Evolutionary conservation across 352 stramenopile genomes (phyloP), one percentile per base, ranked within the genome.

Genomic region (Phytophthora idaei): DNA sequence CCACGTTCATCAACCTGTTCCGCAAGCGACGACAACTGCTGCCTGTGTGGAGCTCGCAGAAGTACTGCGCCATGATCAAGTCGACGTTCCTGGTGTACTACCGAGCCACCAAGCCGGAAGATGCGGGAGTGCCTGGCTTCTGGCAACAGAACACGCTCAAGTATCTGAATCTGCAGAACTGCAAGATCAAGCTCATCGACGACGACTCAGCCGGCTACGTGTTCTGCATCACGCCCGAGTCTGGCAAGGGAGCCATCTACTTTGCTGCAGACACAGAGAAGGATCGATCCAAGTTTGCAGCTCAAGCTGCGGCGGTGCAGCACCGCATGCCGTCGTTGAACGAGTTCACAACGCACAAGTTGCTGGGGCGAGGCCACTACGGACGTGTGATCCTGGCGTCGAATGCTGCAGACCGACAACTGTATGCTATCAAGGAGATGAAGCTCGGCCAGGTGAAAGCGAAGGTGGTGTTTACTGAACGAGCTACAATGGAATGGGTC

Each of bases 351-450:
- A 94, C 88, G 12, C 80, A 92, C 48, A 94, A 94, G 68, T 56
- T 94, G 48, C 77, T 96, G 15, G 88, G 88, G 32, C 89, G 90
- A 36, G 88, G 88, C 15, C 88, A 96, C 61, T 96, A 94, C 56
- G 88, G 88, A 5, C 85, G 88, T 49, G 88, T 96, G 57, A 89
- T 96, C 49, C 64, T 96, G 44, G 78, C 87, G 1, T 78, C 73
- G 0, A 52, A 53, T 15, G 45, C 42, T 28, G 57, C 44, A 3
- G 80, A 90, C 49, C 58, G 74, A 11, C 67, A 90, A 49, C 61
- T 96, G 34, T 96, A 92, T 56, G 89, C 89, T 3, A 81, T 96
- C 34, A 96, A 96, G 51, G 89, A 96, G 69, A 96, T 96, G 87
- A 96, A 95, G 70, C 74, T 93, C 39, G 88, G 84, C n/a, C 83